phyloP scores from a whole-genome alignment of 2,329 filamentous ascomycete species.

The Stagonosporopsis rhizophila region DNA sequence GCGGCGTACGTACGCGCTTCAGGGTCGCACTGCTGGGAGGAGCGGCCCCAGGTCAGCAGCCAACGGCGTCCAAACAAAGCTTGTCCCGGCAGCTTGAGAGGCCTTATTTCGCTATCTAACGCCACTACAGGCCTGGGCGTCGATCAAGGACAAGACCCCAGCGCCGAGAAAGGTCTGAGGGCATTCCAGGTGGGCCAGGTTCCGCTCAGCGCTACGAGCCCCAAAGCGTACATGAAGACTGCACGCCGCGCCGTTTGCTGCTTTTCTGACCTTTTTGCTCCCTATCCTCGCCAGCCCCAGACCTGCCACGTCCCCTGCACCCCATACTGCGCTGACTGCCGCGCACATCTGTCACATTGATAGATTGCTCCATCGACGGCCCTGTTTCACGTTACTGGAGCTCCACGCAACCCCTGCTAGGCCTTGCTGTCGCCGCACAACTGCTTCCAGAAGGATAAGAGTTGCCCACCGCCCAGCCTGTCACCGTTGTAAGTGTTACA shows the following conservation, averaged over 20 bases:
- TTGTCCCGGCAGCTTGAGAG: slow-evolving; percentile 44
- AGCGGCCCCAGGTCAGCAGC: slow-evolving; percentile 32
- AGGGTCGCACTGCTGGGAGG: slow-evolving; percentile 23
- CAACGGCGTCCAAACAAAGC: slow-evolving; percentile 49
- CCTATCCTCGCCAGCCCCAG: slow-evolving; percentile 10
- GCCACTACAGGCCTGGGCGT: slow-evolving; percentile 47
- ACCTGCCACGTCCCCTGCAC: slow-evolving; percentile 9
- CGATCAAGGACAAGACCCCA: slow-evolving; percentile 42
- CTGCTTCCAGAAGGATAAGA: slow-evolving; percentile 11
- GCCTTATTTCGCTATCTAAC: slow-evolving; percentile 47
- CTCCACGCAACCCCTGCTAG: slow-evolving; percentile 15
- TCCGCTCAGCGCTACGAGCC: slow-evolving; percentile 15
- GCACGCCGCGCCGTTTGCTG: slow-evolving; percentile 27
- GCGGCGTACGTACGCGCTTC: slow-evolving; percentile 18
- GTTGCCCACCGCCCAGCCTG: slow-evolving; percentile 7
- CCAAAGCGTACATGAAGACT: slow-evolving; percentile 35
- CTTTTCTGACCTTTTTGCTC: slow-evolving; percentile 25
- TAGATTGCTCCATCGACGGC: slow-evolving; percentile 30
- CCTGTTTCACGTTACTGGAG: slow-evolving; percentile 28
- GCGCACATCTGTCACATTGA: slow-evolving; percentile 19
- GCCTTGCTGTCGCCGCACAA: slow-evolving; percentile 9
- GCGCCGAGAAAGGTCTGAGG: slow-evolving; percentile 42
- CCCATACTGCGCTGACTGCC: slow-evolving; percentile 10
- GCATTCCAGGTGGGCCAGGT: slow-evolving; percentile 25
- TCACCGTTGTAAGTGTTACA: slow-evolving; percentile 21